phyloP scores from a whole-genome alignment of 169 alveolate species.

The Theileria parva region DNA sequence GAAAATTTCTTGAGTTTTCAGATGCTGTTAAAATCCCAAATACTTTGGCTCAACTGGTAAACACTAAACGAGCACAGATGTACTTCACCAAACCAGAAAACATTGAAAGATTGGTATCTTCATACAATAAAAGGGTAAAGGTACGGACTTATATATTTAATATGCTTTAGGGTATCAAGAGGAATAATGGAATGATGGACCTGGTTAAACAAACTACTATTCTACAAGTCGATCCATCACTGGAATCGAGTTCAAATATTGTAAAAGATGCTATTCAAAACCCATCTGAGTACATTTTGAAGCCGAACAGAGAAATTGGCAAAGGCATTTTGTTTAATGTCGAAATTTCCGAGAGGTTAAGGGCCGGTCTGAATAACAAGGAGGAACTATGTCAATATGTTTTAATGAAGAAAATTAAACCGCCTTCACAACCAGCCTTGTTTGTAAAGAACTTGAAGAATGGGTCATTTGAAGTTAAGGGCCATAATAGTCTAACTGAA shows the following conservation, averaged over 20 bases:
- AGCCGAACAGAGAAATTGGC: slow-evolving; percentile 59
- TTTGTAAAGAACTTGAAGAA: slow-evolving; percentile 29
- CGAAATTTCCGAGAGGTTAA: slow-evolving; percentile 25
- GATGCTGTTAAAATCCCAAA: slow-evolving; percentile 64
- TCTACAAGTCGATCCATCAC: slow-evolving; percentile 65
- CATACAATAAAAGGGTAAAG: slow-evolving; percentile 29
- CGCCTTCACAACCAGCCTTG: slow-evolving; percentile 58
- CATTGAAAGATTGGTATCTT: neutral
- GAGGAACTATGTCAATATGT: slow-evolving; percentile 41
- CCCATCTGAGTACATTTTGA: slow-evolving; percentile 46
- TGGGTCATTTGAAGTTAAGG: slow-evolving; percentile 22
- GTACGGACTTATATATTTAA: neutral
- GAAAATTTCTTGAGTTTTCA: slow-evolving; percentile 35
- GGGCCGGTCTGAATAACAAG: slow-evolving; percentile 6
- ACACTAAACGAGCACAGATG: slow-evolving; percentile 57
- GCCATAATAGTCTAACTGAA: slow-evolving; percentile 46
- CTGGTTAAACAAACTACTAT: slow-evolving; percentile 23
- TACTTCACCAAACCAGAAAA: slow-evolving; percentile 30
- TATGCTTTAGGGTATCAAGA: neutral
- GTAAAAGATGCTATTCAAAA: slow-evolving; percentile 50
- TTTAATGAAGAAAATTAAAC: slow-evolving; percentile 40
- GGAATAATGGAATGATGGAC: neutral
- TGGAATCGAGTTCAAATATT: slow-evolving; percentile 12
- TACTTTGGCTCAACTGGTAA: slow-evolving; percentile 53
- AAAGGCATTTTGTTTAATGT: slow-evolving; percentile 14